These are phyloP conservation scores for Ceratocystis huliohia DNA, from an alignment of 2,329 filamentous ascomycete species.

Conservation along the genomic window DNA sequence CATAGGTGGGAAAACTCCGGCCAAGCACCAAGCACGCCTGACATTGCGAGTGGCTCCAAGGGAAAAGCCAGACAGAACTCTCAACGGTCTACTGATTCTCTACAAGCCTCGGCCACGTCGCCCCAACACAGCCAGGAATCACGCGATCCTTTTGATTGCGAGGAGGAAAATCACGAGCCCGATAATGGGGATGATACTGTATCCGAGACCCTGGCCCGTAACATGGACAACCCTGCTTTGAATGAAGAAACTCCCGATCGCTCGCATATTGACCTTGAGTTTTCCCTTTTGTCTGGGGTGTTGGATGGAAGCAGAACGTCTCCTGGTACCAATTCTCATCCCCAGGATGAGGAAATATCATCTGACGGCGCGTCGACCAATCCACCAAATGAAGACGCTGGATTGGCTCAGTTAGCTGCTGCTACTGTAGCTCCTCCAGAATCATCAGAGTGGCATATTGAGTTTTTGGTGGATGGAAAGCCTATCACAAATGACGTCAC, in stretches of 20 bases:
- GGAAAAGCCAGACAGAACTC: conserved; percentile 42
- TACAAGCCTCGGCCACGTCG: background rate
- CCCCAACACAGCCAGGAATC: conserved; percentile 44
- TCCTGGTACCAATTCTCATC: background rate
- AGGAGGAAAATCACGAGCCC: conserved; percentile 75
- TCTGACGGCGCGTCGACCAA: background rate
- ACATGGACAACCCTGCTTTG: background rate
- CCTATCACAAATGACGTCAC: conserved; percentile 83
- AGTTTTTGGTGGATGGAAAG: conserved; percentile 79
- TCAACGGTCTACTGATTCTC: conserved; percentile 34
- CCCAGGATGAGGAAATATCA: background rate
- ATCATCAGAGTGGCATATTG: conserved; percentile 73
- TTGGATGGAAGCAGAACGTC: background rate
- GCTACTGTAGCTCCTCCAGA: background rate
- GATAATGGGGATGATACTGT: conserved; percentile 45
- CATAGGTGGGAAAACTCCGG: background rate
- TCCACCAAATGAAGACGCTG: background rate
- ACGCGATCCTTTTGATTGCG: conserved; percentile 72
- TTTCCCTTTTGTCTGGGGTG: background rate
- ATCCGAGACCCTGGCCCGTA: background rate
- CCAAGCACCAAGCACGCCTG: conserved; percentile 10
- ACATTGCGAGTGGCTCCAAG: background rate
- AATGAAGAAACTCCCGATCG: background rate
- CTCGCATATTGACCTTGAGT: background rate
- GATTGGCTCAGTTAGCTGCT: background rate